phyloP scores from a whole-genome alignment of 331 rosid species.

The Malus hybrid region DNA sequence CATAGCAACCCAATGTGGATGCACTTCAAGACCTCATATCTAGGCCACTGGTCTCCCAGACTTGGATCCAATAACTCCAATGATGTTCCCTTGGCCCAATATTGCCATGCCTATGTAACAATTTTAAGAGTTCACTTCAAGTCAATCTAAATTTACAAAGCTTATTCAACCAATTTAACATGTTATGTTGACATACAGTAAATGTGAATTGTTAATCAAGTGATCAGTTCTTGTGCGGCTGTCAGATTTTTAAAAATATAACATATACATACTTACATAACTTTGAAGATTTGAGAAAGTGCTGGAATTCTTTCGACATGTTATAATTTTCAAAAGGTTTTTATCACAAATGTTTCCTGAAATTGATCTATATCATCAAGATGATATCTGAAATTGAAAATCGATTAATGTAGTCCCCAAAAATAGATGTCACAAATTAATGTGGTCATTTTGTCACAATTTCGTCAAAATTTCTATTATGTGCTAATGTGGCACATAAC shows the following conservation, averaged over 20 bases:
- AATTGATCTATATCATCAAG: too few species aligned
- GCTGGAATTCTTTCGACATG: constrained; percentile 12
- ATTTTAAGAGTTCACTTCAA: not conserved
- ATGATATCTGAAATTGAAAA: too few species aligned
- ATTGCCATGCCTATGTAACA: constrained; percentile 25
- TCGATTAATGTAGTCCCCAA: too few species aligned
- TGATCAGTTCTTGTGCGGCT: too few species aligned
- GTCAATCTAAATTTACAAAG: not conserved
- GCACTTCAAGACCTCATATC: constrained; percentile 25
- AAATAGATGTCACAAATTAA: too few species aligned
- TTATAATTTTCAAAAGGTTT: constrained; percentile 8
- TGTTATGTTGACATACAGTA: too few species aligned
- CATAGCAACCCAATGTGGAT: constrained; percentile 23
- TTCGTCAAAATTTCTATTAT: too few species aligned
- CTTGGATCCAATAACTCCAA: constrained; percentile 19
- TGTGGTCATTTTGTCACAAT: too few species aligned
- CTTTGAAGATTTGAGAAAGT: constrained; percentile 16
- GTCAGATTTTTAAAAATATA: too few species aligned
- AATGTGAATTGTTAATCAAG: too few species aligned
- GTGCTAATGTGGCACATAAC: too few species aligned
- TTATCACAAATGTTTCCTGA: too few species aligned
- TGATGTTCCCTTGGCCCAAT: constrained; percentile 20
- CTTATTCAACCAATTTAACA: not conserved
- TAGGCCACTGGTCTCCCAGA: constrained; percentile 19
- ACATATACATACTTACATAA: not conserved